Evolutionary conservation across 805 yeast species (phyloP).

Genomic region (Candida nonsorbophila): DNA sequence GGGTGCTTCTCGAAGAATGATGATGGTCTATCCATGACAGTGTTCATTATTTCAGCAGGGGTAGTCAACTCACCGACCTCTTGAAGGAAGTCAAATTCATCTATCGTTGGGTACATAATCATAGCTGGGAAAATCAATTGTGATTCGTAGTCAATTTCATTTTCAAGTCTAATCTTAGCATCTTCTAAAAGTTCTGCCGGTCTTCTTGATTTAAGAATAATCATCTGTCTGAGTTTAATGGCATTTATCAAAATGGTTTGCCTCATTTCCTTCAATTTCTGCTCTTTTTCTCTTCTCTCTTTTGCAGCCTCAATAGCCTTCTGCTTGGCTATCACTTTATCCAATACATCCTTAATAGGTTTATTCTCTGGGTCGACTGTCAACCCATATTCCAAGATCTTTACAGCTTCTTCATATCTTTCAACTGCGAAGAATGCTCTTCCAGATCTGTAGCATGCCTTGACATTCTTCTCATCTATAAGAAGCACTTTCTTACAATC

Average conservation of each 20-base stretch:
- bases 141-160: conserved; percentile 63
- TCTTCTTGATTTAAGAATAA: conserved; percentile 41
- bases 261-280: conserved; percentile 36
- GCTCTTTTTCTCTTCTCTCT: conserved; percentile 30
- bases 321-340: conserved; percentile 36
- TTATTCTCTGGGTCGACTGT: conserved; percentile 54
- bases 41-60: conserved; percentile 54
- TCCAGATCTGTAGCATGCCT: conserved; percentile 83
- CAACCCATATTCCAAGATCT: conserved; percentile 61
- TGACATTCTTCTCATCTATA: conserved; percentile 63
- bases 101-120: conserved; percentile 74
- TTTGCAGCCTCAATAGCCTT: conserved; percentile 19
- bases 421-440: conserved; percentile 71
- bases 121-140: conserved; percentile 79
- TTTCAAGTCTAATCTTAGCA: conserved; percentile 54
- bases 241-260: conserved; percentile 52
- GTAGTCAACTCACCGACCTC: conserved; percentile 70
- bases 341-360: conserved; percentile 45
- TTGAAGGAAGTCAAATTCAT: conserved; percentile 78
- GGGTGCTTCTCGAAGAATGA: conserved; percentile 62
- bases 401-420: conserved; percentile 65
- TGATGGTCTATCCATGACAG: conserved; percentile 58
- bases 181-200: conserved; percentile 54
- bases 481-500: conserved; percentile 73
- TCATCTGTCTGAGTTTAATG: conserved; percentile 52